Percentiles rank a stretch among this genome's conserved stretches.
These are phyloP conservation scores for Fagus sylvatica DNA, from an alignment of 306 rosid genomes.

Conservation along the genomic window DNA sequence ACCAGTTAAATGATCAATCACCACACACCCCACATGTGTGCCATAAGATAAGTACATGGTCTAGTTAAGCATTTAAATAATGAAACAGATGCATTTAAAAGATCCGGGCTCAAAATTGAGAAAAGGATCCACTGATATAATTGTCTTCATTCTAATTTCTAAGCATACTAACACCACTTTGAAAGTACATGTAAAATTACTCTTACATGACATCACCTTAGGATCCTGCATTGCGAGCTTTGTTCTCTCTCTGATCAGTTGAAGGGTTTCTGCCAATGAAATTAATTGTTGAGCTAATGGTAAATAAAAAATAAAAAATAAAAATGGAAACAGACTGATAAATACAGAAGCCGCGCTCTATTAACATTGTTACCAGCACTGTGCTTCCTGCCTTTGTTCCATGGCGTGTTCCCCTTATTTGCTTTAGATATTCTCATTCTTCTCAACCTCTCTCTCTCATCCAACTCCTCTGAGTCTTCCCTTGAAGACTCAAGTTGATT, in stretches of 20 bases:
- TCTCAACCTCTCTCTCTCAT: slow-evolving; percentile 71
- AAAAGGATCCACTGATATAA: neutral
- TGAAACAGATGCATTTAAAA: neutral
- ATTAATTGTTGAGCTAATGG: slow-evolving; percentile 11
- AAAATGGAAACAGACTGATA: neutral
- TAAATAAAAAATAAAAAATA: slow-evolving; percentile 4
- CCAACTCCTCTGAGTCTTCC: slow-evolving; percentile 36
- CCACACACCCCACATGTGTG: neutral
- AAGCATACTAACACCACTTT: slow-evolving; percentile 22
- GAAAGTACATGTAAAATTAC: slow-evolving; percentile 43
- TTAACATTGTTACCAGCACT: slow-evolving; percentile 54
- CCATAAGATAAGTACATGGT: neutral
- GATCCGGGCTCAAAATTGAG: neutral
- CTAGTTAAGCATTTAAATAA: neutral
- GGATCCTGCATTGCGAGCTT: slow-evolving; percentile 97
- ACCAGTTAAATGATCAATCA: neutral
- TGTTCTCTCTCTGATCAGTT: slow-evolving; percentile 83
- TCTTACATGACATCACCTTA: slow-evolving; percentile 99
- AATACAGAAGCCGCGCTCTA: neutral
- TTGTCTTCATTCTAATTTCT: neutral
- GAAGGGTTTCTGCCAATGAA: slow-evolving; percentile 71
- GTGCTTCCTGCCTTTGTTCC: slow-evolving; percentile 98
- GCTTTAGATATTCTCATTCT: slow-evolving; percentile 85
- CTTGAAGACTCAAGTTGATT: slow-evolving; percentile 5
- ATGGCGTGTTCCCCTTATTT: slow-evolving; percentile 82